A percentile compares a stretch with the other conserved stretches of the same genome.
Evolutionary conservation across 768 basidiomycete genomes (phyloP).

Genomic region (Boletus bicolor): DNA sequence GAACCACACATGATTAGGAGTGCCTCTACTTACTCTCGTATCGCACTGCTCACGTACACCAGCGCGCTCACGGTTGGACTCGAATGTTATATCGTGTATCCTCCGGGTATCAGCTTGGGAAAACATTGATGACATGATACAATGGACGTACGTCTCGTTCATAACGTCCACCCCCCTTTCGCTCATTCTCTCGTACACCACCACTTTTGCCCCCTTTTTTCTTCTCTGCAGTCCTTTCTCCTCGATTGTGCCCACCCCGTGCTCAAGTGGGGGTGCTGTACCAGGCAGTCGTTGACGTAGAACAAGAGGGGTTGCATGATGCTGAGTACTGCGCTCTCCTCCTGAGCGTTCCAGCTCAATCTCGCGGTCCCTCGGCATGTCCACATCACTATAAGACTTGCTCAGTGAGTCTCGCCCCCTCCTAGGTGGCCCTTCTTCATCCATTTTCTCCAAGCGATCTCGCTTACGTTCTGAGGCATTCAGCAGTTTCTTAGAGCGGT

Average conservation of each 20-base stretch:
- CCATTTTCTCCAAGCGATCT: too few species aligned
- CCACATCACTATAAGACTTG: too few species aligned
- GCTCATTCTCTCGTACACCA: not conserved
- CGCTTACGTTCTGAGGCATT: too few species aligned
- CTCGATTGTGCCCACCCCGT: constrained; percentile 4
- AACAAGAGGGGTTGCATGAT: constrained; percentile 23
- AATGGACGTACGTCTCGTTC: constrained; percentile 13
- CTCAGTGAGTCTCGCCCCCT: too few species aligned
- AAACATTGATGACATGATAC: constrained; percentile 30
- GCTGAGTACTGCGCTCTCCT: constrained; percentile 2
- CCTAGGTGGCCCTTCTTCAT: too few species aligned
- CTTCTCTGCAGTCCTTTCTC: not conserved
- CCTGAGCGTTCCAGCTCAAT: too few species aligned
- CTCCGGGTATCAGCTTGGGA: constrained; percentile 65
- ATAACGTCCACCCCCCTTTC: too few species aligned
- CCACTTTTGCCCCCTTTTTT: not conserved
- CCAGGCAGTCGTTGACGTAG: constrained; percentile 27
- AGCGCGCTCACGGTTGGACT: constrained; percentile 55
- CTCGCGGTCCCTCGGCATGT: too few species aligned
- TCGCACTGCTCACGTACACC: not conserved
- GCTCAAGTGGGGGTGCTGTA: constrained; percentile 25
- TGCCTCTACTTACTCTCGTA: not conserved
- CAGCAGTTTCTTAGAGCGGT: too few species aligned
- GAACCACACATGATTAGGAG: constrained; percentile 82
- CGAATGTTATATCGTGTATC: constrained; percentile 68